Percentiles rank a stretch among this genome's conserved stretches.
These are phyloP conservation scores for Sugiyamaella paludigena DNA, from an alignment of 1,139 yeast species.

Conservation along the genomic window DNA sequence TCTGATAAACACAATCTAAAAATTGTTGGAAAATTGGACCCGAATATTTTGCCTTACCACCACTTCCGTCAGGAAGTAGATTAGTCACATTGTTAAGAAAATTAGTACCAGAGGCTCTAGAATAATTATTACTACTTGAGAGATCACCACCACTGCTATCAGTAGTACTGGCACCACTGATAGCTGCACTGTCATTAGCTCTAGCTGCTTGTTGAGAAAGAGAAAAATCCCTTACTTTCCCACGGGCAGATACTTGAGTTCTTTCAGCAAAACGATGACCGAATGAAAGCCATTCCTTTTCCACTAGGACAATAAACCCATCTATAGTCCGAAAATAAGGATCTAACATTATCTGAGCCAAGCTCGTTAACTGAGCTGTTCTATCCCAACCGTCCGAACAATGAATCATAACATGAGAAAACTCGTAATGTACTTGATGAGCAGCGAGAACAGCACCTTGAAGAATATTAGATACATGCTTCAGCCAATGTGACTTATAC, in stretches of 20 bases:
- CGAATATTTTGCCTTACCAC: slow-evolving; percentile 47
- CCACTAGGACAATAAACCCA: slow-evolving; percentile 82
- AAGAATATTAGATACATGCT: slow-evolving; percentile 63
- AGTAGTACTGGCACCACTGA: too few species aligned
- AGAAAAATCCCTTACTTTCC: slow-evolving; percentile 10
- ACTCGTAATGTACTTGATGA: slow-evolving; percentile 75
- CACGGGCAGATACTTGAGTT: slow-evolving; percentile 46
- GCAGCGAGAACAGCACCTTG: slow-evolving; percentile 77
- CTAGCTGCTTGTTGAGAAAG: slow-evolving; percentile 6
- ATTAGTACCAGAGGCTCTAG: slow-evolving; percentile 2
- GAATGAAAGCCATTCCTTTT: slow-evolving; percentile 93
- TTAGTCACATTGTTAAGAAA: slow-evolving; percentile 38
- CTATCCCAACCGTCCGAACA: slow-evolving; percentile 99
- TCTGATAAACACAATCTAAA: slow-evolving; percentile 82
- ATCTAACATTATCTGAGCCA: slow-evolving; percentile 84
- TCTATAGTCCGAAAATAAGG: slow-evolving; percentile 84
- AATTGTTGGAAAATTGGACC: slow-evolving; percentile 95
- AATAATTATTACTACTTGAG: too few species aligned
- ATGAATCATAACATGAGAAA: slow-evolving; percentile 81
- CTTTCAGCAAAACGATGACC: slow-evolving; percentile 89
- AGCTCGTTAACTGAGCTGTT: slow-evolving; percentile 82
- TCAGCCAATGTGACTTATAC: slow-evolving; percentile 75
- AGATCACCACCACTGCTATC: too few species aligned
- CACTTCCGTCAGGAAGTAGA: slow-evolving; percentile 10
- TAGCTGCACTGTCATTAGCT: background rate